A percentile compares a stretch with the other conserved stretches of the same genome.
Conservation (phyloP, 1,284 basidiomycete species). For the Hortiboletus rubellus region DNA sequence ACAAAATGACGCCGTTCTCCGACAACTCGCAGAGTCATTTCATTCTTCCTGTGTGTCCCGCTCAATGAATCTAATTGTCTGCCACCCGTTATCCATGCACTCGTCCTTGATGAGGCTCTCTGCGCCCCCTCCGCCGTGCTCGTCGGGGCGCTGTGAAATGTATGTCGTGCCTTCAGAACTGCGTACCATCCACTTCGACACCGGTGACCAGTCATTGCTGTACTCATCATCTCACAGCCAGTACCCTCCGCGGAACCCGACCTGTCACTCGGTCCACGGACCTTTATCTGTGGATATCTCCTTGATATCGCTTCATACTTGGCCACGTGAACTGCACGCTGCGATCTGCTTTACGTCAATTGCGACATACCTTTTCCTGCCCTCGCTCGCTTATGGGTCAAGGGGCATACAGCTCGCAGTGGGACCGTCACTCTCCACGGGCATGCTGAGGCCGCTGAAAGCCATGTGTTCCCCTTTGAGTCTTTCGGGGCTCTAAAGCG, state of each 20-base stretch:
- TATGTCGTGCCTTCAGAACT: slow-evolving; percentile 4
- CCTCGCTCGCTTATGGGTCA: slow-evolving; percentile 35
- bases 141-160: slow-evolving; percentile 20
- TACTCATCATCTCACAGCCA: not conserved
- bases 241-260: not conserved
- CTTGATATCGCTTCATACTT: slow-evolving; percentile 22
- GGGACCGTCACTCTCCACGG: slow-evolving; percentile 29
- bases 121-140: slow-evolving; percentile 17
- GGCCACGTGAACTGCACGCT: slow-evolving; percentile 24
- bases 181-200: slow-evolving; percentile 4
- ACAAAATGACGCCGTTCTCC: slow-evolving; percentile 27
- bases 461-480: slow-evolving; percentile 11
- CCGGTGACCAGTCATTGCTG: not conserved
- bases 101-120: slow-evolving; percentile 12
- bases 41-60: slow-evolving; percentile 27
- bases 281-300: slow-evolving; percentile 34
- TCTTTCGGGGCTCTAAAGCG: slow-evolving; percentile 16
- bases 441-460: slow-evolving; percentile 23
- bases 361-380: slow-evolving; percentile 33
- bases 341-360: slow-evolving; percentile 33
- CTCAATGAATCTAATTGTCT: slow-evolving; percentile 33
- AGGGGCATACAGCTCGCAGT: slow-evolving; percentile 23
- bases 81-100: slow-evolving; percentile 33
- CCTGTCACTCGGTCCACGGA: slow-evolving; percentile 19
- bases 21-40: slow-evolving; percentile 28